A percentile compares a stretch with the other conserved stretches of the same genome.
These are phyloP conservation scores for Aristolochia californica DNA, from an alignment of 164 flowering plant genomes.

Conservation along the genomic window DNA sequence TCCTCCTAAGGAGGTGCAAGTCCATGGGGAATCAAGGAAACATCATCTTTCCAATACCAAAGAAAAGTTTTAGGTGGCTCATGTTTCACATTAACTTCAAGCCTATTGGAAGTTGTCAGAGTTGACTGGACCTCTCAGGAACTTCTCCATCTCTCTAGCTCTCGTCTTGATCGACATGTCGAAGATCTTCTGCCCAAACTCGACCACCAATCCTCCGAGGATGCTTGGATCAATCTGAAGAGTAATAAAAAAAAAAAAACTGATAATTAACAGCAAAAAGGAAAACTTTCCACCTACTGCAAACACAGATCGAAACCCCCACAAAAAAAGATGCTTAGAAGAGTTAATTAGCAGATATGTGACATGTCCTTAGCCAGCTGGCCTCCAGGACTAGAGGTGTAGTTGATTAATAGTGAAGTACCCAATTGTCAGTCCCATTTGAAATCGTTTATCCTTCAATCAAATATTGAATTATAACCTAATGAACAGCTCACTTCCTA, in stretches of 20 bases:
- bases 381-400: too few species aligned
- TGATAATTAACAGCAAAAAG: not conserved
- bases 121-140: conserved; percentile 13
- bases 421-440: too few species aligned
- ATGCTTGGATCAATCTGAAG: conserved; percentile 13
- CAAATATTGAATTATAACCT: too few species aligned
- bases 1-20: not conserved
- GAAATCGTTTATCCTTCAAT: too few species aligned
- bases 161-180: conserved; percentile 15
- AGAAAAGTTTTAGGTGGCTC: not conserved
- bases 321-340: too few species aligned
- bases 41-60: not conserved
- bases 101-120: conserved; percentile 7
- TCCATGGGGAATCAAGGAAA: not conserved
- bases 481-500: too few species aligned
- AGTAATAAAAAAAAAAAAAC: not conserved
- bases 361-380: too few species aligned
- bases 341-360: too few species aligned
- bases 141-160: conserved; percentile 16
- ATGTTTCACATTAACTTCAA: not conserved
- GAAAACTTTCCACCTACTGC: not conserved
- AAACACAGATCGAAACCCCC: too few species aligned
- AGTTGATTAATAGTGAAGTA: too few species aligned
- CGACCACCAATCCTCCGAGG: conserved; percentile 15
- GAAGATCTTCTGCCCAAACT: conserved; percentile 12